phyloP scores from a whole-genome alignment of 2,329 filamentous ascomycete genomes.

The Trichoderma endophyticum region DNA sequence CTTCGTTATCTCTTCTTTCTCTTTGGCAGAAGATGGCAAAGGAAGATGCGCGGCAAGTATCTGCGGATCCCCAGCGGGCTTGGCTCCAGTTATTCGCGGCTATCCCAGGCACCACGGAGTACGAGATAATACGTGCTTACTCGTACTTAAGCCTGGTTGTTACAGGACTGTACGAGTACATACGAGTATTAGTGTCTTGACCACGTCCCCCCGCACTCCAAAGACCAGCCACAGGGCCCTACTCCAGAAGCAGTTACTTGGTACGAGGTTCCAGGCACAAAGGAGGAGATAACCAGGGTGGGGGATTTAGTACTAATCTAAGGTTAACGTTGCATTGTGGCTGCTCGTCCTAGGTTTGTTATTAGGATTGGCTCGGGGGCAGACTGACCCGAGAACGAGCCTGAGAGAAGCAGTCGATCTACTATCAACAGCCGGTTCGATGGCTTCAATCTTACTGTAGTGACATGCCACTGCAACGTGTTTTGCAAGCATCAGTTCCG shows the following conservation, averaged over 20 bases:
- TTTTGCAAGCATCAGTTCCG: not conserved
- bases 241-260: not conserved
- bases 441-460: not conserved
- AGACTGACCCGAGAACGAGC: not conserved
- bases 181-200: not conserved
- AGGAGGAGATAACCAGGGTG: not conserved
- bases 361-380: not conserved
- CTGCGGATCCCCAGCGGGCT: not conserved
- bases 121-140: not conserved
- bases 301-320: not conserved
- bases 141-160: not conserved
- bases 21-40: not conserved
- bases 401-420: not conserved
- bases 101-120: not conserved
- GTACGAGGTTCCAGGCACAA: not conserved
- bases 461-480: not conserved
- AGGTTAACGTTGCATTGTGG: constrained; percentile 8
- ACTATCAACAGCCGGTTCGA: not conserved
- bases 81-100: not conserved
- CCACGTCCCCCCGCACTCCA: not conserved
- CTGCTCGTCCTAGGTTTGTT: not conserved
- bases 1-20: not conserved
- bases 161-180: not conserved
- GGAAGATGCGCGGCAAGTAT: not conserved
- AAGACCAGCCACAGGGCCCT: not conserved